Conservation (phyloP, 139 green algal species). For the Chlamydomonas sp. region DNA sequence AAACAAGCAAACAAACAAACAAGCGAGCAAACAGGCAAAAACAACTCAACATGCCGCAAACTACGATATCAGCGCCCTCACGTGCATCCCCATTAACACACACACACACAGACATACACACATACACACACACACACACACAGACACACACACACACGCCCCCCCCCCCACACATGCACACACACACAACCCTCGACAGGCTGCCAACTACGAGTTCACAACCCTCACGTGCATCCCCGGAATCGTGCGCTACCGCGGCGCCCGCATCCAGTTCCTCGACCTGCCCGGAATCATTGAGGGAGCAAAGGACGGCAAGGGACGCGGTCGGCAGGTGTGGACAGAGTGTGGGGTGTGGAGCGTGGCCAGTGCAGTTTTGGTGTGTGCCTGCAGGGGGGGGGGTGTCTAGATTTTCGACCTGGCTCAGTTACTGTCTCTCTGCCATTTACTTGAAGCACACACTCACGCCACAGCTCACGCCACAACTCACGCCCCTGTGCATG, state of each 20-base stretch:
- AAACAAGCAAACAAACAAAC: too few species aligned
- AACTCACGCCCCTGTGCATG: too few species aligned
- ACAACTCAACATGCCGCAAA: too few species aligned
- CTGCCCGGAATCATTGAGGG: slow-evolving; percentile 98
- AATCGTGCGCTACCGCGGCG: slow-evolving; percentile 82
- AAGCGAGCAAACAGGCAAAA: too few species aligned
- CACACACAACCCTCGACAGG: slow-evolving; percentile 30
- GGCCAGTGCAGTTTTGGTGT: too few species aligned
- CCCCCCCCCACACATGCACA: not conserved
- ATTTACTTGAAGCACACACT: too few species aligned
- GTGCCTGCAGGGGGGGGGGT: too few species aligned
- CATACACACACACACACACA: not conserved
- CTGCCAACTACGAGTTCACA: slow-evolving; percentile 95
- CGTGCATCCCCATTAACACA: too few species aligned
- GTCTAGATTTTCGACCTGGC: too few species aligned
- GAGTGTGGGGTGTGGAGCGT: too few species aligned
- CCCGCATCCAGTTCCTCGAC: slow-evolving; percentile 92
- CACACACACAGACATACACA: slow-evolving; percentile 1
- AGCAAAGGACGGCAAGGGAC: slow-evolving; percentile 69
- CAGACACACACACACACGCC: not conserved
- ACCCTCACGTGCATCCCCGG: slow-evolving; percentile 95
- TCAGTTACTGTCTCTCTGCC: too few species aligned
- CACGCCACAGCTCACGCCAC: too few species aligned
- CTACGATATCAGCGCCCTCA: not conserved
- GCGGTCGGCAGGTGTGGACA: slow-evolving; percentile 39